Percentiles rank a stretch among this genome's conserved stretches.
phyloP scores from a whole-genome alignment of 768 basidiomycete species.

The Rubroboletus satanas region DNA sequence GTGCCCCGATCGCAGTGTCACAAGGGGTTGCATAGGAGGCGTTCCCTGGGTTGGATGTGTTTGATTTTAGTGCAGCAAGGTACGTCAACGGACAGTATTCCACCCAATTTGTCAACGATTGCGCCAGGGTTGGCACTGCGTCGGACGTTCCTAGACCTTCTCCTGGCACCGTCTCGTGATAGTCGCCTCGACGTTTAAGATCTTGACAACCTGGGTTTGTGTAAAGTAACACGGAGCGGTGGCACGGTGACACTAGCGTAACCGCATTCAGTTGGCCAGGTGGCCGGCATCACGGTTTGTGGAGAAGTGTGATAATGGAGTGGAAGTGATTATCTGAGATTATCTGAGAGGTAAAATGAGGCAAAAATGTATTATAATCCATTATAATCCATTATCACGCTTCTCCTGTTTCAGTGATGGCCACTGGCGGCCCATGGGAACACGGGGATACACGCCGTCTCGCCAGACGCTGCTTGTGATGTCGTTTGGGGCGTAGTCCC shows the following conservation, averaged over 20 bases:
- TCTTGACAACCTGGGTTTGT: constrained; percentile 2
- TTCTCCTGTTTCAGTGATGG: too few relatives aligned
- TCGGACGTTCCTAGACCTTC: constrained; percentile 6
- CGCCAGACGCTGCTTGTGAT: too few relatives aligned
- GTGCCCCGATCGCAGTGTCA: background rate
- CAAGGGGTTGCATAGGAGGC: background rate
- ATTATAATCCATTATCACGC: too few relatives aligned
- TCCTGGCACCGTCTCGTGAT: constrained; percentile 12
- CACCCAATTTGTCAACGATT: constrained; percentile 11
- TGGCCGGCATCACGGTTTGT: too few relatives aligned
- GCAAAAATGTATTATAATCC: too few relatives aligned
- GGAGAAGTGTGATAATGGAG: too few relatives aligned
- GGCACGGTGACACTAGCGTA: constrained; percentile 12
- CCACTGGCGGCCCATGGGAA: too few relatives aligned
- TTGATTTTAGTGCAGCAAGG: constrained; percentile 8
- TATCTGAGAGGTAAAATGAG: too few relatives aligned
- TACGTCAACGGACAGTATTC: constrained; percentile 5
- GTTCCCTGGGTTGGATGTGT: constrained; percentile 14
- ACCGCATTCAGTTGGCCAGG: too few relatives aligned
- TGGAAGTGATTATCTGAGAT: too few relatives aligned
- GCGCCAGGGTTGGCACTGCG: constrained; percentile 1
- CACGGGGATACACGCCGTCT: too few relatives aligned
- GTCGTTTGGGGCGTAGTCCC: too few relatives aligned
- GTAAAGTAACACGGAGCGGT: constrained; percentile 5
- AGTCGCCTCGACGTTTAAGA: constrained; percentile 13